Conservation (phyloP, 2,329 filamentous ascomycete species). For the Trichoderma koningiopsis region DNA sequence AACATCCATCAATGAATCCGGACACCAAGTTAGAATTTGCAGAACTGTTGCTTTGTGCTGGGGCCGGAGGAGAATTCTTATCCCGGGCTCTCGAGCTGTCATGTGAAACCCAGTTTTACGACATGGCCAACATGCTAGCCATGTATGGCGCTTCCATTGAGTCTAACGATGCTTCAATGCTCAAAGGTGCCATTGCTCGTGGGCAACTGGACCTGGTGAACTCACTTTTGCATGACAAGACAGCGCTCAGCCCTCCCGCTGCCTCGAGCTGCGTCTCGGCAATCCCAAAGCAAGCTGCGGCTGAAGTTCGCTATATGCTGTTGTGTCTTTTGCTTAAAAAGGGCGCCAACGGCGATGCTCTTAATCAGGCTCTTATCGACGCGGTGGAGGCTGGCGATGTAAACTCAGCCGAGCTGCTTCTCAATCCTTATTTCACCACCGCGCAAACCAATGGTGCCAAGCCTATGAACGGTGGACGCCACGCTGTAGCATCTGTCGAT, state of each 20-base stretch:
- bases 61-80: constrained; percentile 55
- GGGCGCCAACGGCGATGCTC: constrained; percentile 50
- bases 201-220: constrained; percentile 51
- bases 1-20: constrained; percentile 49
- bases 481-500: constrained; percentile 56
- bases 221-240: constrained; percentile 50
- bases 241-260: constrained; percentile 45
- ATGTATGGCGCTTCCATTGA: constrained; percentile 57
- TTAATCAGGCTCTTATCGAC: constrained; percentile 55
- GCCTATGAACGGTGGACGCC: constrained; percentile 41
- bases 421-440: constrained; percentile 48
- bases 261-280: constrained; percentile 55
- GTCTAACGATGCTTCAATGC: constrained; percentile 52
- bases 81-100: constrained; percentile 53
- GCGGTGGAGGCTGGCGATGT: constrained; percentile 52
- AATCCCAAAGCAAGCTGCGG: constrained; percentile 50
- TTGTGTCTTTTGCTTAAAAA: constrained; percentile 52
- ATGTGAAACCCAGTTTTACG: constrained; percentile 52
- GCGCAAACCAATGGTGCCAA: constrained; percentile 29
- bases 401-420: constrained; percentile 51
- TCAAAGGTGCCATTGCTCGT: constrained; percentile 51
- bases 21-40: constrained; percentile 55
- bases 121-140: constrained; percentile 58
- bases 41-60: constrained; percentile 60
- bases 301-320: constrained; percentile 49